Percentiles rank a stretch among this genome's conserved stretches.
Evolutionary conservation across 1,284 basidiomycete genomes (phyloP).

Genomic region (Exobasidium cylindrosporum): DNA sequence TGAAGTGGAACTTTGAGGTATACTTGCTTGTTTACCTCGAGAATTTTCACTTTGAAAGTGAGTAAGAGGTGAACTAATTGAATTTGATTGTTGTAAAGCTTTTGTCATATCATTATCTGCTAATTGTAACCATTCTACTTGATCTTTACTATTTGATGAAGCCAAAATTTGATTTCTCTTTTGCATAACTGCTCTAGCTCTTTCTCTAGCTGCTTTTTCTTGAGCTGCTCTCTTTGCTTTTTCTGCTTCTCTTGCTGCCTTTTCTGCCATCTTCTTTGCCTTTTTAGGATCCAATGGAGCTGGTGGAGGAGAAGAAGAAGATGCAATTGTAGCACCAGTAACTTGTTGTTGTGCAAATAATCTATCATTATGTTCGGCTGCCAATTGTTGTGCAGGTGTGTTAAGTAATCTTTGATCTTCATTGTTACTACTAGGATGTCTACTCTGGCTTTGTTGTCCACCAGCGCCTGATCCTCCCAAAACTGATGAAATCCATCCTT

Average conservation of each 20-base stretch:
- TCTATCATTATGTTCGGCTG: constrained; percentile 23
- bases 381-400: constrained; percentile 36
- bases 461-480: background rate
- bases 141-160: constrained; percentile 36
- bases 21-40: constrained; percentile 40
- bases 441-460: background rate
- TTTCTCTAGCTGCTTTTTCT: constrained; percentile 69
- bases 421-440: background rate
- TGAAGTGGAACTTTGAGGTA: background rate
- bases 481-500: constrained; percentile 1
- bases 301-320: constrained; percentile 24
- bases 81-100: background rate
- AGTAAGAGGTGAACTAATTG: background rate
- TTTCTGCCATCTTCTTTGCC: constrained; percentile 84
- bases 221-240: constrained; percentile 77
- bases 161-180: constrained; percentile 64
- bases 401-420: background rate
- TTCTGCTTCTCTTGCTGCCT: constrained; percentile 75
- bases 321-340: background rate
- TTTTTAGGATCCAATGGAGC: constrained; percentile 73
- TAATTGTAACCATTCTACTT: constrained; percentile 42
- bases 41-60: constrained; percentile 35
- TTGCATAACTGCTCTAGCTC: constrained; percentile 90
- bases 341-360: background rate
- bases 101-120: constrained; percentile 9